phyloP scores from a whole-genome alignment of 331 rosid genomes.

The Acacia concinna region DNA sequence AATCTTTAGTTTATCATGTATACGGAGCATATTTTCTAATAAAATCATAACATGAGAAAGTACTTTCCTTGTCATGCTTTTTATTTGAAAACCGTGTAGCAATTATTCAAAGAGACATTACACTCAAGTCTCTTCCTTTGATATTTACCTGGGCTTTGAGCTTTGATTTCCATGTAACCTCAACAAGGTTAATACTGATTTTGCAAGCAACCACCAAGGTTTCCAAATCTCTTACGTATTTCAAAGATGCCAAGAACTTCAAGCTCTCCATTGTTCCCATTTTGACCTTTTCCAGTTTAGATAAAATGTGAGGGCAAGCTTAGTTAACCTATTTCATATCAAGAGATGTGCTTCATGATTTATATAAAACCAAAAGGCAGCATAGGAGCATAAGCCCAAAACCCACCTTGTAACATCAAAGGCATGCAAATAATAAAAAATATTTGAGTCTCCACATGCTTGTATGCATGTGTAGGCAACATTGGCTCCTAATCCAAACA shows the following conservation, averaged over 20 bases:
- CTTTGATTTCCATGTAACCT: conserved; percentile 99
- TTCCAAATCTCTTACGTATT: conserved; percentile 91
- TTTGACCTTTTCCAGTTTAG: conserved; percentile 84
- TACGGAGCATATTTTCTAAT: background rate
- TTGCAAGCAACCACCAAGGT: conserved; percentile 98
- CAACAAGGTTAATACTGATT: conserved; percentile 94
- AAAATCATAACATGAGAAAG: background rate
- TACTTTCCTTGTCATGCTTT: background rate
- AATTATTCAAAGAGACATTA: background rate
- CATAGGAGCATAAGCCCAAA: background rate
- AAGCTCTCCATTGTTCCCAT: conserved; percentile 99
- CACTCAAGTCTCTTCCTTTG: background rate
- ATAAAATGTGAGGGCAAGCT: too few species aligned
- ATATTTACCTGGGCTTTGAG: conserved; percentile 89
- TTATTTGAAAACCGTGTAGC: background rate
- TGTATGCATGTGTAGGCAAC: conserved; percentile 39
- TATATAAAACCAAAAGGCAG: background rate
- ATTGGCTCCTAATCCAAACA: conserved; percentile 96
- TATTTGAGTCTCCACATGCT: background rate
- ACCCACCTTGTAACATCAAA: background rate
- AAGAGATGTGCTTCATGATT: too few species aligned
- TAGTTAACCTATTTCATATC: too few species aligned
- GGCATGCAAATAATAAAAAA: background rate
- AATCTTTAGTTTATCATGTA: background rate
- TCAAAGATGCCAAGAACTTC: conserved; percentile 95